Conservation (phyloP, 805 yeast species). For the Saccharomycopsis vini region DNA sequence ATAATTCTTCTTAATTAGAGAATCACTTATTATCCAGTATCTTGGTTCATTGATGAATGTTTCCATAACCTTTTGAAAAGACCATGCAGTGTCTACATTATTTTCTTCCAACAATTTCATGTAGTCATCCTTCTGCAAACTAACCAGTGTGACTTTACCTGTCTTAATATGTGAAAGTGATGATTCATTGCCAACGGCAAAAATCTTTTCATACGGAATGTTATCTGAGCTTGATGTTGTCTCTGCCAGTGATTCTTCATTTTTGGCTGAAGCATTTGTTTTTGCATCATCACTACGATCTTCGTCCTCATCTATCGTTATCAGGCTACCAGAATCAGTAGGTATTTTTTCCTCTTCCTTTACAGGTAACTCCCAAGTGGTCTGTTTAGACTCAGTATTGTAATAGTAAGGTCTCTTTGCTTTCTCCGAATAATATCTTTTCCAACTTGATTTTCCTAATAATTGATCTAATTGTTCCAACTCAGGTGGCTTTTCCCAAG, state of each 20-base stretch:
- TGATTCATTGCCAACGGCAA: no score
- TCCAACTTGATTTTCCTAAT: constrained; percentile 48
- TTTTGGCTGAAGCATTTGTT: no score
- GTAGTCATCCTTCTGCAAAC: constrained; percentile 28
- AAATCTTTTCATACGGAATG: no score
- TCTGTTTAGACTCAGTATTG: constrained; percentile 51
- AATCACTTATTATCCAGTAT: constrained; percentile 60
- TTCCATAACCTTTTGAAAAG: constrained; percentile 59
- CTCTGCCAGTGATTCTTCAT: no score
- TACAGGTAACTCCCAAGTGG: constrained; percentile 75
- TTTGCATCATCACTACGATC: no score
- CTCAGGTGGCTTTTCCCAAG: constrained; percentile 74
- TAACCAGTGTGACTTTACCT: not conserved
- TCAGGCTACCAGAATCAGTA: no score
- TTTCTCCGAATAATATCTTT: constrained; percentile 36
- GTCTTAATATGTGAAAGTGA: no score
- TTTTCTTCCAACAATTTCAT: constrained; percentile 42
- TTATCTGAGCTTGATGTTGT: no score
- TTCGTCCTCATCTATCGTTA: no score
- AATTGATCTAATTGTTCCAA: constrained; percentile 35
- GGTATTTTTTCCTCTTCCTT: constrained; percentile 30
- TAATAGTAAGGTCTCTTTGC: constrained; percentile 62
- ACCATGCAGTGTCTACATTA: constrained; percentile 65
- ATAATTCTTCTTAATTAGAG: constrained; percentile 47
- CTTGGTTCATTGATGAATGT: constrained; percentile 47